A percentile compares a stretch with the other conserved stretches of the same genome.
Conservation (phyloP, 2,329 filamentous ascomycete species). For the Bipolaris gigantea region DNA sequence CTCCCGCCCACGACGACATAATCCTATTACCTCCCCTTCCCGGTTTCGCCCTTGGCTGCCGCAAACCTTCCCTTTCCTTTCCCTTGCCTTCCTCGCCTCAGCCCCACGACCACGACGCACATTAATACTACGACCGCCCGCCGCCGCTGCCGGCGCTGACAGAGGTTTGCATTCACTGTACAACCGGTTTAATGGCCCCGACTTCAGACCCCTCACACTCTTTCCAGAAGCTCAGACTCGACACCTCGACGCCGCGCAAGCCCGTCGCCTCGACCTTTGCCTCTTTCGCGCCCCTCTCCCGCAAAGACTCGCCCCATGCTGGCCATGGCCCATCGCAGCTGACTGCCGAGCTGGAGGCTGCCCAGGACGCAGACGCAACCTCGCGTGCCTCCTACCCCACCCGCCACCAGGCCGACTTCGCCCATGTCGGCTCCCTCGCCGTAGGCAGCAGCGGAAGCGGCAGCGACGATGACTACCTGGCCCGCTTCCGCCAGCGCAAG, state of each 20-base stretch:
- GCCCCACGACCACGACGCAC: slow-evolving; percentile 33
- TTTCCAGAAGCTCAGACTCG: slow-evolving; percentile 49
- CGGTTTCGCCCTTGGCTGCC: slow-evolving; percentile 33
- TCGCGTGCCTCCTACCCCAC: slow-evolving; percentile 22
- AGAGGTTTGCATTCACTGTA: slow-evolving; percentile 42
- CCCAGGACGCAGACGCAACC: slow-evolving; percentile 21
- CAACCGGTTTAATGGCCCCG: slow-evolving; percentile 45
- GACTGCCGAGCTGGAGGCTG: slow-evolving; percentile 21
- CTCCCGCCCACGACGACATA: slow-evolving; percentile 10
- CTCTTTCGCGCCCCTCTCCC: slow-evolving; percentile 43
- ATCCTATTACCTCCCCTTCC: slow-evolving; percentile 21
- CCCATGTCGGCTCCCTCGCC: slow-evolving; percentile 23
- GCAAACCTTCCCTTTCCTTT: slow-evolving; percentile 21
- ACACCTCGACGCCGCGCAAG: slow-evolving; percentile 42
- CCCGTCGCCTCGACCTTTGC: slow-evolving; percentile 39
- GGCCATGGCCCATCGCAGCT: slow-evolving; percentile 27
- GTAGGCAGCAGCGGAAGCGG: slow-evolving; percentile 32
- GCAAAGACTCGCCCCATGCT: slow-evolving; percentile 30
- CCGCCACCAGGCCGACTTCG: slow-evolving; percentile 20
- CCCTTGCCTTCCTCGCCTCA: background rate
- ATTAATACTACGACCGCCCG: slow-evolving; percentile 29
- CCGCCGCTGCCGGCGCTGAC: slow-evolving; percentile 15
- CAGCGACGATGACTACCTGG: slow-evolving; percentile 29
- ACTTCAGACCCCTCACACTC: slow-evolving; percentile 43
- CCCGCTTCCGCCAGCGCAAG: slow-evolving; percentile 37